Evolutionary conservation across 2,329 filamentous ascomycete genomes (phyloP).

Genomic region (Fusarium keratoplasticum): DNA sequence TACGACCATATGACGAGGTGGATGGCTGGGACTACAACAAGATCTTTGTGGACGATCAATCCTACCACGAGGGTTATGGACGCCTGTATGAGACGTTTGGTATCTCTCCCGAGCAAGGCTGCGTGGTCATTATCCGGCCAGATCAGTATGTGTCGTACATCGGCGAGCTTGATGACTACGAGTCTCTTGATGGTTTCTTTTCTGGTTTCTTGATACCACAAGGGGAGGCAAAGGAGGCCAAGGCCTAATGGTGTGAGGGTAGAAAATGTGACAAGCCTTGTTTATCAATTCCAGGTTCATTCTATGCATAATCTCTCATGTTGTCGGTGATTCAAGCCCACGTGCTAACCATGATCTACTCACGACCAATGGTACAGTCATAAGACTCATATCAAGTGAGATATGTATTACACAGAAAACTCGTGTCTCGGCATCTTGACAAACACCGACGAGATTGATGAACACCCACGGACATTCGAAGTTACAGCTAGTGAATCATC

Average conservation of each 20-base stretch:
- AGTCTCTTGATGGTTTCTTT: neutral
- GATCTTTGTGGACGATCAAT: conserved; percentile 66
- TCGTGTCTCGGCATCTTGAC: neutral
- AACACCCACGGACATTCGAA: neutral
- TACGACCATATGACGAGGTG: conserved; percentile 51
- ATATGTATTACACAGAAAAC: neutral
- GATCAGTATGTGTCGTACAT: conserved; percentile 70
- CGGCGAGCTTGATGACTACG: conserved; percentile 23
- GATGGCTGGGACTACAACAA: conserved; percentile 68
- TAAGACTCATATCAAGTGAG: neutral
- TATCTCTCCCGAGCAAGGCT: conserved; percentile 63
- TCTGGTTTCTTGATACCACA: neutral
- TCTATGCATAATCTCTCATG: neutral
- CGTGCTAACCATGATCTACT: neutral
- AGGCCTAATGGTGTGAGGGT: neutral
- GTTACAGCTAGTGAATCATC: neutral
- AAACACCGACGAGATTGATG: neutral
- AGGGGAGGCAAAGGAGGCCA: neutral
- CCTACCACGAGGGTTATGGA: conserved; percentile 65
- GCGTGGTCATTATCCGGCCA: conserved; percentile 70
- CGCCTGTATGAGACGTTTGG: conserved; percentile 68
- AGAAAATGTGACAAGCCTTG: neutral
- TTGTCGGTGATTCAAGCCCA: neutral
- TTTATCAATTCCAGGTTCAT: neutral
- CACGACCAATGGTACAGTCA: neutral